Percentiles rank a stretch among this genome's conserved stretches.
Evolutionary conservation across 257 asterid species (phyloP).

Genomic region (Craterostigma plantagineum): DNA sequence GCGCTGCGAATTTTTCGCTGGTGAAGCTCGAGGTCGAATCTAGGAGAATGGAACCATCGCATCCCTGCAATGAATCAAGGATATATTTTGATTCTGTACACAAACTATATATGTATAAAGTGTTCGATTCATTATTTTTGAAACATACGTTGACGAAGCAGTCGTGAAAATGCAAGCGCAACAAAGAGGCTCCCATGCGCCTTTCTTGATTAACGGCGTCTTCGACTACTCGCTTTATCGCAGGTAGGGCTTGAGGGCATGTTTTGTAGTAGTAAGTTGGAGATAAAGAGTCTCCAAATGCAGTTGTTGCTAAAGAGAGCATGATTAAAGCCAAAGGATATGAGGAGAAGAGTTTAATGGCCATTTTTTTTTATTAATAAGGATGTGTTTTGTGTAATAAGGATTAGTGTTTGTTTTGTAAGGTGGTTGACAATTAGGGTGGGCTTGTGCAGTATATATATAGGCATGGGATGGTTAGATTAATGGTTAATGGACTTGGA

Average conservation of each 20-base stretch:
- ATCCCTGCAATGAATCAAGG: constrained; percentile 23
- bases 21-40: constrained; percentile 15
- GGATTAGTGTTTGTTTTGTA: too few relatives aligned
- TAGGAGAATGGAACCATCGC: constrained; percentile 31
- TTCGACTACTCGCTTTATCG: constrained; percentile 25
- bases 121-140: too few relatives aligned
- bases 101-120: not conserved
- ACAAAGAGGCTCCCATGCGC: constrained; percentile 24
- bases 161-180: constrained; percentile 12
- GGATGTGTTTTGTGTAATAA: too few relatives aligned
- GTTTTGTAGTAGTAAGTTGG: constrained; percentile 12
- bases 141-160: constrained; percentile 18
- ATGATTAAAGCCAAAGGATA: too few relatives aligned
- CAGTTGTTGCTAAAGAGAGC: not conserved
- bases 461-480: too few relatives aligned
- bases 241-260: constrained; percentile 25
- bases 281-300: constrained; percentile 4
- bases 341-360: too few relatives aligned
- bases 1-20: constrained; percentile 26
- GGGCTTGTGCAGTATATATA: too few relatives aligned
- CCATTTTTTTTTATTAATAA: too few relatives aligned
- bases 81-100: not conserved
- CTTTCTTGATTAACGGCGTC: constrained; percentile 22
- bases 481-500: too few relatives aligned
- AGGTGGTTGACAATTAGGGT: too few relatives aligned